Evolutionary conservation across 2,329 filamentous ascomycete species (phyloP), one percentile per base, ranked within the genome.

Genomic region (Metarhizium robertsii): DNA sequence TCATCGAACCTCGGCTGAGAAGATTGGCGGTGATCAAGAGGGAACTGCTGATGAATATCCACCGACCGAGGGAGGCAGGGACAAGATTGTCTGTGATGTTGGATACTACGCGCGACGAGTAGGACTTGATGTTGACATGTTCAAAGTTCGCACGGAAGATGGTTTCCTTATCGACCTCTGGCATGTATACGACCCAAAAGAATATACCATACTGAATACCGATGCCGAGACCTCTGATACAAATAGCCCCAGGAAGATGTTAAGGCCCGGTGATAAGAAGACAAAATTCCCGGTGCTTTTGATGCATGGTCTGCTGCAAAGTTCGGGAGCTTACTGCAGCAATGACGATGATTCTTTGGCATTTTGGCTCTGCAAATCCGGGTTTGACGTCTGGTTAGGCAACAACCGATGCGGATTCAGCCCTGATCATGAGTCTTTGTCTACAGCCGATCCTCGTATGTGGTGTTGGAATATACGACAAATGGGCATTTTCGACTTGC

Each of bases 381-480:
- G 92, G 1, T 96, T 90, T 69, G 92, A 97, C 68, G 90, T 97
- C 43, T 97, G 92, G 92, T 78, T 96, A 16, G 92, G 92, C 4
- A 95, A 96, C 72, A 96, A 96, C 66, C 81, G 92, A 20, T 95
- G 91, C 66, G 92, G 92, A 1, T 90, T 94, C 70, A 75, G 80
- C 0, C 92, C 92, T 0, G 81, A 84, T 60, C 92, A 97, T 66
- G 80, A 78, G 2, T 71, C 85, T 25, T 79, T 96, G 43, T 72
- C 81, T 2, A 84, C 87, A 61, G 74, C 75, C 3, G 92, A 97
- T 65, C 92, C 92, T 1, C 82, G 91, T 34, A 95, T 96, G 89
- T 96, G 92, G 92, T 84, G 86, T 45, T 97, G 92, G 92, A 95
- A 95, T 61, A 95, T 96, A 55, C 83, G 89, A 0, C 90, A 96